Conservation (phyloP, 805 yeast genomes). For the Candida boidinii region DNA sequence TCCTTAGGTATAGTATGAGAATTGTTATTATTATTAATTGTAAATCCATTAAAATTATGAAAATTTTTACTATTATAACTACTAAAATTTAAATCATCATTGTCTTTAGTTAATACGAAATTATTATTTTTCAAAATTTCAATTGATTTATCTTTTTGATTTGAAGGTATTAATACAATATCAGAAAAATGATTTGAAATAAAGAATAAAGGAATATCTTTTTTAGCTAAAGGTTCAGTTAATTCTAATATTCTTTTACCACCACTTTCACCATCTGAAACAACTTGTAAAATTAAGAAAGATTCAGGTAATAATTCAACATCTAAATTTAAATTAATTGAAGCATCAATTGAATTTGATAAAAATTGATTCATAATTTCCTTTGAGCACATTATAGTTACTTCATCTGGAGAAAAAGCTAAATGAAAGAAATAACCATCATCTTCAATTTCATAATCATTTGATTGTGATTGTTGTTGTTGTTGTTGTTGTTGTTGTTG, state of each 20-base stretch:
- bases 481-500: slow-evolving; percentile 6
- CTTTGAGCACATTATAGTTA: slow-evolving; percentile 48
- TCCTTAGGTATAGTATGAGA: neutral
- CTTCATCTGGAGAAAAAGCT: slow-evolving; percentile 55
- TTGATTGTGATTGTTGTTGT: slow-evolving; percentile 1
- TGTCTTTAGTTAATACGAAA: too few species aligned
- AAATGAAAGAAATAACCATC: slow-evolving; percentile 47
- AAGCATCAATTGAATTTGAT: slow-evolving; percentile 27
- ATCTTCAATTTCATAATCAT: slow-evolving; percentile 17
- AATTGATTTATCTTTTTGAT: slow-evolving; percentile 35
- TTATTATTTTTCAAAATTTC: slow-evolving; percentile 32
- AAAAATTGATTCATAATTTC: slow-evolving; percentile 30
- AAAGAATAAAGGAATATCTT: slow-evolving; percentile 51
- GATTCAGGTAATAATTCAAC: slow-evolving; percentile 30
- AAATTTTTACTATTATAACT: too few species aligned
- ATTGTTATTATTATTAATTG: too few species aligned
- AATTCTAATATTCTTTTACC: slow-evolving; percentile 46
- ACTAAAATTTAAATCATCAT: slow-evolving; percentile 1
- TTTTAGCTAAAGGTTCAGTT: slow-evolving; percentile 49
- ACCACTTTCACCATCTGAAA: slow-evolving; percentile 49
- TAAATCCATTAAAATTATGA: too few species aligned
- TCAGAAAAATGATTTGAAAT: slow-evolving; percentile 57
- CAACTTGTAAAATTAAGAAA: slow-evolving; percentile 48
- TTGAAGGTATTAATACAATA: slow-evolving; percentile 48
- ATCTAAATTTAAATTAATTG: slow-evolving; percentile 26